Percentiles rank a stretch among this genome's conserved stretches.
phyloP scores from a whole-genome alignment of 2,329 filamentous ascomycete genomes.

The Epichloe gansuensis region DNA sequence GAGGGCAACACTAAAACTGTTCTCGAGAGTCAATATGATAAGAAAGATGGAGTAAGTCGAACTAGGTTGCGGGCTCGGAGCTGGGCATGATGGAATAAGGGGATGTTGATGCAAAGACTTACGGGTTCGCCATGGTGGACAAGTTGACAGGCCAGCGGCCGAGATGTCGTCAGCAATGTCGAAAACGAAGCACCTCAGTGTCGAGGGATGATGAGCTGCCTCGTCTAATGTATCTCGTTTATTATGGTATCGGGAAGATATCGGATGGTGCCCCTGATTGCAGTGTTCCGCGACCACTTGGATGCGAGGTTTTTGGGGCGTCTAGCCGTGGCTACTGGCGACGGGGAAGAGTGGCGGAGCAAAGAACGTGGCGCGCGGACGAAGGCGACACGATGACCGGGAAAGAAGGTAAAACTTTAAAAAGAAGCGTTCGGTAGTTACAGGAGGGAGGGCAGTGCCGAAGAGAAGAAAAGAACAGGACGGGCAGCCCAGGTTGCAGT shows the following conservation, averaged over 20 bases:
- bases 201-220: background rate
- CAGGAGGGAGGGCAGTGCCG: background rate
- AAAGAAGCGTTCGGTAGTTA: background rate
- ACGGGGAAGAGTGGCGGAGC: background rate
- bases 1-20: slow-evolving; percentile 58
- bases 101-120: slow-evolving; percentile 1
- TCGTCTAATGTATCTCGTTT: background rate
- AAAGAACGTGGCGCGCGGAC: background rate
- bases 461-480: background rate
- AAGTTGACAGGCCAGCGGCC: background rate
- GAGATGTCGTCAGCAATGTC: background rate
- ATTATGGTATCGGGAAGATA: background rate
- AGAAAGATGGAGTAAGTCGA: background rate
- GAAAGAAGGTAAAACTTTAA: background rate
- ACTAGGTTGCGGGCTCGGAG: background rate
- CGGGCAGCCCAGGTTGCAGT: background rate
- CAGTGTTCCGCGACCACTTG: background rate
- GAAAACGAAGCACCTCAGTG: background rate
- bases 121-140: slow-evolving; percentile 12
- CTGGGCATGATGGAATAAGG: background rate
- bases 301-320: background rate
- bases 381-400: background rate
- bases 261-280: background rate
- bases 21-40: background rate
- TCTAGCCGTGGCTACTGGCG: background rate